phyloP scores from a whole-genome alignment of 257 asterid species.

The Solanum paucissectum region DNA sequence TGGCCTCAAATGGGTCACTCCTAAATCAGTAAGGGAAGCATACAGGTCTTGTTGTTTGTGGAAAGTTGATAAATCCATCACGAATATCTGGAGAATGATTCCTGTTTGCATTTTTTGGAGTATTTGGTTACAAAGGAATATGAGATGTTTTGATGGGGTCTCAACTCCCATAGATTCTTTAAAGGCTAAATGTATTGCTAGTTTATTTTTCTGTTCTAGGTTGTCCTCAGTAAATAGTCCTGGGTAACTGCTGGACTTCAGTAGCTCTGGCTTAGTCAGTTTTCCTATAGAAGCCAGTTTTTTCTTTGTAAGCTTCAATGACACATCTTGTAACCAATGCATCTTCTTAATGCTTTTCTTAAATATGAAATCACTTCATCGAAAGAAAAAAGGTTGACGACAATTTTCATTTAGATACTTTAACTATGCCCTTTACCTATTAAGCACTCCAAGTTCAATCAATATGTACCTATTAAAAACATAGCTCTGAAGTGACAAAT shows the following conservation, averaged over 20 bases:
- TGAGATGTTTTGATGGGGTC: not conserved
- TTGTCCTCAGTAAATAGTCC: not conserved
- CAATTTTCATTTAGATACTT: not conserved
- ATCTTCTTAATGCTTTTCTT: not conserved
- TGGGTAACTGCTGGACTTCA: not conserved
- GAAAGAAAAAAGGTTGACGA: not conserved
- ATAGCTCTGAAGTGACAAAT: not conserved
- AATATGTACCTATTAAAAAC: not conserved
- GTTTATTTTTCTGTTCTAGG: not conserved
- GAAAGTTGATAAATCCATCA: not conserved
- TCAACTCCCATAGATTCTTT: not conserved
- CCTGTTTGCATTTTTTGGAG: not conserved
- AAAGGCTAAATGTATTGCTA: not conserved
- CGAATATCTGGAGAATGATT: not conserved
- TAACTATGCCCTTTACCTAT: not conserved
- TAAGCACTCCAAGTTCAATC: not conserved
- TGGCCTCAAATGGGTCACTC: not conserved
- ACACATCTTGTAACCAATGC: not conserved
- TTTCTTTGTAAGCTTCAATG: not conserved
- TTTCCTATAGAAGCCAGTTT: not conserved
- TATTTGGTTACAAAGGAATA: not conserved
- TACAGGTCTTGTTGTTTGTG: not conserved
- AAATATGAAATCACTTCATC: not conserved
- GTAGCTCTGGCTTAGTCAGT: not conserved
- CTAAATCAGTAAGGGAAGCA: not conserved